Evolutionary conservation across 2,329 filamentous ascomycete genomes (phyloP).

Genomic region (Fusarium pseudonygamai): DNA sequence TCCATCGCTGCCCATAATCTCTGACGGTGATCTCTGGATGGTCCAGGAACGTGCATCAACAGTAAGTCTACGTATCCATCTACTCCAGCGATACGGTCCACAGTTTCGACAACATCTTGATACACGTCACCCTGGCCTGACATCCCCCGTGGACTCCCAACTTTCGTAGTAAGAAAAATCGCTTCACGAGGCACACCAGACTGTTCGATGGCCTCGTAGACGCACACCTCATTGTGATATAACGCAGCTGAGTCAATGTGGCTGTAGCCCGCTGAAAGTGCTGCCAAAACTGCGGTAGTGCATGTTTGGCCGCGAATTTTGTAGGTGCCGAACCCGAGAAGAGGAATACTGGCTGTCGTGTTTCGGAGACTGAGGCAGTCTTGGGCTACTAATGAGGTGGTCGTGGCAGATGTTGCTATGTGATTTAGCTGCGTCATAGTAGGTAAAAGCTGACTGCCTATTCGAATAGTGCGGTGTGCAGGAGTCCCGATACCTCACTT

Average conservation of each 20-base stretch:
- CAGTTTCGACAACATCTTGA: slow-evolving; percentile 66
- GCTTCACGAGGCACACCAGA: slow-evolving; percentile 66
- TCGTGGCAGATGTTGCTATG: not conserved
- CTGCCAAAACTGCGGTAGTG: slow-evolving; percentile 65
- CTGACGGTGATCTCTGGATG: slow-evolving; percentile 63
- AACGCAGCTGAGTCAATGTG: slow-evolving; percentile 71
- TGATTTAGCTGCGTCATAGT: not conserved
- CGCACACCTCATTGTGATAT: slow-evolving; percentile 75
- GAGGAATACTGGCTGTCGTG: slow-evolving; percentile 60
- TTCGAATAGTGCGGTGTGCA: not conserved
- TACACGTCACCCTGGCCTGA: slow-evolving; percentile 62
- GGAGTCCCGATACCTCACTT: not conserved
- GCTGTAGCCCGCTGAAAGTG: slow-evolving; percentile 66
- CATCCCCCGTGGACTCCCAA: slow-evolving; percentile 58
- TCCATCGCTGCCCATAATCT: slow-evolving; percentile 74
- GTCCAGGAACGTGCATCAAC: slow-evolving; percentile 72
- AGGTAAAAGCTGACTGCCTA: not conserved
- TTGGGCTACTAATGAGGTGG: slow-evolving; percentile 16
- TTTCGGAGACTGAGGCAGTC: slow-evolving; percentile 37
- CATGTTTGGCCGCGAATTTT: slow-evolving; percentile 65
- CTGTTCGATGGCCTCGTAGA: slow-evolving; percentile 69
- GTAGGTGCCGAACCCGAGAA: slow-evolving; percentile 78
- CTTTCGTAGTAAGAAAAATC: slow-evolving; percentile 77
- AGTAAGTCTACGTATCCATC: slow-evolving; percentile 77
- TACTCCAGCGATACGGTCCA: slow-evolving; percentile 66